A percentile compares a stretch with the other conserved stretches of the same genome.
phyloP scores from a whole-genome alignment of 2,329 filamentous ascomycete species.

The Capronia epimyces region DNA sequence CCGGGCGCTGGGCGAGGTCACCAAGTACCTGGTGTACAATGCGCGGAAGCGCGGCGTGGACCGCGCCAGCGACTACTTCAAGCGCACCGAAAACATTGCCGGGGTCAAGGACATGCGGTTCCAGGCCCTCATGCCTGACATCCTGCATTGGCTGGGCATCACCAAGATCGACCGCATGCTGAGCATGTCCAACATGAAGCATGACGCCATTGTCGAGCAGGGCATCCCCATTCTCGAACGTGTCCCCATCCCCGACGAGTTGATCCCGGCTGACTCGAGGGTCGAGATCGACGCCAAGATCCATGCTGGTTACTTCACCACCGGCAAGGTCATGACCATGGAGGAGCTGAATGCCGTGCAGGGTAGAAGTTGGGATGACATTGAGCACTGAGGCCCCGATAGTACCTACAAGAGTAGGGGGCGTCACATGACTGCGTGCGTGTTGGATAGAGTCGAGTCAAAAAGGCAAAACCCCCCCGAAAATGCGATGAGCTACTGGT shows the following conservation, averaged over 20 bases:
- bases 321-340: slow-evolving; percentile 80
- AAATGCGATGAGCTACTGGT: too few species aligned
- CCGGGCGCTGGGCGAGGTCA: slow-evolving; percentile 87
- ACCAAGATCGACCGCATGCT: slow-evolving; percentile 98
- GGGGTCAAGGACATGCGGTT: slow-evolving; percentile 96
- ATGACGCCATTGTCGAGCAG: slow-evolving; percentile 48
- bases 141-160: slow-evolving; percentile 95
- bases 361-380: slow-evolving; percentile 64
- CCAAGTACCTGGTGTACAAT: slow-evolving; percentile 70
- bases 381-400: slow-evolving; percentile 18
- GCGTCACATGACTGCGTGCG: neutral
- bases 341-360: slow-evolving; percentile 81
- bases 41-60: slow-evolving; percentile 41
- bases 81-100: slow-evolving; percentile 95
- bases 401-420: neutral
- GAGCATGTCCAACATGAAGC: slow-evolving; percentile 82
- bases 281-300: slow-evolving; percentile 99
- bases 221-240: slow-evolving; percentile 74
- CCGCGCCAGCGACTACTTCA: slow-evolving; percentile 84
- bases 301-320: slow-evolving; percentile 81
- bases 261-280: slow-evolving; percentile 88
- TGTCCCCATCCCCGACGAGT: slow-evolving; percentile 83
- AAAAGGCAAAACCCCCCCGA: too few species aligned
- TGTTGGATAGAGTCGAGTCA: too few species aligned
- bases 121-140: slow-evolving; percentile 96